phyloP scores from a whole-genome alignment of 2,329 filamentous ascomycete species.

The Alternaria sp. region DNA sequence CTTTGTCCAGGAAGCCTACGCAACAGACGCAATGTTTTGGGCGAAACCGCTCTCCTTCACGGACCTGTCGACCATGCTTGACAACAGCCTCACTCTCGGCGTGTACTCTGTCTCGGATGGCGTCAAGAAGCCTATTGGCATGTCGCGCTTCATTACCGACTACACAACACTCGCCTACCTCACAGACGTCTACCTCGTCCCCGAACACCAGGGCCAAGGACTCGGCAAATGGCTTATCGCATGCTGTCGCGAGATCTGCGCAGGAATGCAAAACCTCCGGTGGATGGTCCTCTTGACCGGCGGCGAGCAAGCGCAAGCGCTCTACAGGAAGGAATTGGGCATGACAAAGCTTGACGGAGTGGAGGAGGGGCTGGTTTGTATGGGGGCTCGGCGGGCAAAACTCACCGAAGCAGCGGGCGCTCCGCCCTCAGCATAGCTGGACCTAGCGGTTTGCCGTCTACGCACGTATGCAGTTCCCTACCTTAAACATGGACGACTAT shows the following conservation, averaged over 20 bases:
- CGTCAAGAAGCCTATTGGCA: slow-evolving; percentile 57
- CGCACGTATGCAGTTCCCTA: slow-evolving; percentile 3
- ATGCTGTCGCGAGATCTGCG: slow-evolving; percentile 64
- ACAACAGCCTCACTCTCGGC: slow-evolving; percentile 43
- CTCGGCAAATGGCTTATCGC: slow-evolving; percentile 70
- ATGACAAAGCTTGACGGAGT: slow-evolving; percentile 31
- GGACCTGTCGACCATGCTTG: slow-evolving; percentile 32
- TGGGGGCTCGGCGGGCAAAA: slow-evolving; percentile 33
- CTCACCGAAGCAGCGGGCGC: slow-evolving; percentile 21
- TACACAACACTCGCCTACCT: slow-evolving; percentile 72
- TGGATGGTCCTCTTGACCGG: slow-evolving; percentile 38
- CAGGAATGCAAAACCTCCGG: slow-evolving; percentile 66
- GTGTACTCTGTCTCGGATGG: slow-evolving; percentile 26
- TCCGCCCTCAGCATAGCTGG: slow-evolving; percentile 9
- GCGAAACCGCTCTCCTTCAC: slow-evolving; percentile 30
- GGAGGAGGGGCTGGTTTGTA: slow-evolving; percentile 28
- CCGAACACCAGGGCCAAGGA: slow-evolving; percentile 65
- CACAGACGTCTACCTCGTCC: slow-evolving; percentile 71
- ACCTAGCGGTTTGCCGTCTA: slow-evolving; percentile 3
- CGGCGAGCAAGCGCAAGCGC: slow-evolving; percentile 28
- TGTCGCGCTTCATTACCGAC: slow-evolving; percentile 72
- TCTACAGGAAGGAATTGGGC: slow-evolving; percentile 38
- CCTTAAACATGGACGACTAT: slow-evolving; percentile 25
- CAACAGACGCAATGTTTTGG: slow-evolving; percentile 40
- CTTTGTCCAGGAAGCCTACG: slow-evolving; percentile 41